Evolutionary conservation across 305 asterid species (phyloP).

Genomic region (Fraxinus floribunda): DNA sequence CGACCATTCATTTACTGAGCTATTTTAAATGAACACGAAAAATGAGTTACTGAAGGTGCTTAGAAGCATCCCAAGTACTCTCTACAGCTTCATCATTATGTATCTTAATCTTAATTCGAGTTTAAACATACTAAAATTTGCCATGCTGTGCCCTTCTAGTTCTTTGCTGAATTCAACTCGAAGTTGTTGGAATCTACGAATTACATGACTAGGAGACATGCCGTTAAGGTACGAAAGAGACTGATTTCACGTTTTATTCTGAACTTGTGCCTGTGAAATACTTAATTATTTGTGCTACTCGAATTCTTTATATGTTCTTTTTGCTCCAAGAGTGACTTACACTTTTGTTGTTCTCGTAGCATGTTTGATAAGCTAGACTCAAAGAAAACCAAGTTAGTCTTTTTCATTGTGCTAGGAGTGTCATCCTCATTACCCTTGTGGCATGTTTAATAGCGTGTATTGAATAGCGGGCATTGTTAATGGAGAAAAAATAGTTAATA

Average conservation of each 20-base stretch:
- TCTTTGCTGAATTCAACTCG: conserved; percentile 76
- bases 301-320: background rate
- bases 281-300: background rate
- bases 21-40: background rate
- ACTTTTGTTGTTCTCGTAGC: background rate
- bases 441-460: background rate
- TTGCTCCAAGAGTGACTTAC: background rate
- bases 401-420: background rate
- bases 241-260: background rate
- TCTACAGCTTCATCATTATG: background rate
- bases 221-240: conserved; percentile 58
- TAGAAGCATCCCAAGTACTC: background rate
- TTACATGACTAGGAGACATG: conserved; percentile 81
- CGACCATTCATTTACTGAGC: background rate
- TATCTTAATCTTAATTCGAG: background rate
- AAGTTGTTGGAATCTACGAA: conserved; percentile 78
- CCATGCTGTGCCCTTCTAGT: conserved; percentile 34
- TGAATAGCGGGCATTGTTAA: background rate
- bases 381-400: background rate
- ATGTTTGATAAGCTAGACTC: background rate
- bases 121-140: background rate
- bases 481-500: background rate
- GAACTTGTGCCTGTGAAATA: background rate
- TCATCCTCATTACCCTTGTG: too few species aligned
- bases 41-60: background rate